Evolutionary conservation across 768 basidiomycete species (phyloP), one percentile per base, ranked within the genome.

Genomic region (Neoboletus subvelutipes): DNA sequence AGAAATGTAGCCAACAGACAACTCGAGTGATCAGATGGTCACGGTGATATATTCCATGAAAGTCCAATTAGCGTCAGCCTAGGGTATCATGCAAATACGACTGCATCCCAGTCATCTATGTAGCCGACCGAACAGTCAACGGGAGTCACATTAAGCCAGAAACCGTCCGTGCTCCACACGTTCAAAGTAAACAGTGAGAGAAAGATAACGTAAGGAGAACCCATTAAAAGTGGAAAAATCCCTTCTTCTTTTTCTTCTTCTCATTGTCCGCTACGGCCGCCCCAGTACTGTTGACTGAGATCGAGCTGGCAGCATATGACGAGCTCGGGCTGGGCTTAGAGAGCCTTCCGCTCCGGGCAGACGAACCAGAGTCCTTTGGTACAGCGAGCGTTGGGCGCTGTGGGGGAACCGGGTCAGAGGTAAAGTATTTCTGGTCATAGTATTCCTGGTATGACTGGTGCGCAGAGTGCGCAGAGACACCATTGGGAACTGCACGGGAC

Each of bases 201-300:
- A 40, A 40, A 24, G 6, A 33, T 10, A 45, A n/a, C 9, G 48
- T 3, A 28, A 41, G 17, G 9, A 40, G 18, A 22, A 45, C 6
- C 18, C 8, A 18, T 76, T 63, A 85, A 66, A 91, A 90, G 31
- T 81, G 79, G 73, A 90, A 87, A 57, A 88, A 76, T 15, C 85
- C 81, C 55, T 81, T 83, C 72, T 85, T 90, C 80, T 90, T 92
- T 77, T 88, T 87, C 77, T 89, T 87, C 71, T 88, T 83, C 64
- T 83, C 80, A 58, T 81, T 79, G 60, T 78, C 79, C 12, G 60
- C 67, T 4, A 70, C 71, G 18, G 72, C 64, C 0, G 68, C 71
- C 17, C 68, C 66, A 3, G 80, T 77, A 36, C 74, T 73, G 17
- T 76, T 69, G 34, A 66, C 55, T 13, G 82, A 79, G 18, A 76